Base-by-base conservation (phyloP, 129 eudicot species). In the Smallanthus sonchifolius region DNA sequence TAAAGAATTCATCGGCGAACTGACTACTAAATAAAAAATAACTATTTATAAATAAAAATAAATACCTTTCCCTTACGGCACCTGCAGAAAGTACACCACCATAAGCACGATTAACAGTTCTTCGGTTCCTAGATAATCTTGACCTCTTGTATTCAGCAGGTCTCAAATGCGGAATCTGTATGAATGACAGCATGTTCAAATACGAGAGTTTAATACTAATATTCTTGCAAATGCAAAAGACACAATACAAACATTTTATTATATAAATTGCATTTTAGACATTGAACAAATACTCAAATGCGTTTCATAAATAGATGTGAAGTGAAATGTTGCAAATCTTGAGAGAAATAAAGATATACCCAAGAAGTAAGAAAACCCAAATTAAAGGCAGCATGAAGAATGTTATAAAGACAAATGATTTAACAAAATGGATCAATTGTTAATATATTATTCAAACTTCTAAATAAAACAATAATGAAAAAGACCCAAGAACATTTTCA, bases 141-240 rank as follows among this genome's bases (percentile, higher is more conserved):
- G 97, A 85, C 70, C 96, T 85, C 86, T 87, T 92, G 89, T 92
- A 92, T 56, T 92, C 97, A 81, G 96, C 70, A 61, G 96, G 96
- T 75, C 97, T 86, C 89, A 92, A 82, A 74, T 92, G 97, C 14
- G 97, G 97, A 87, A 92, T 92, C 97, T 92, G 91, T 72, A 83
- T 28, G 20, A 71, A 64, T 13, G 2, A 7, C 34, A 24, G 0
- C 5, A 35, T 34, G 44, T 34, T 59, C 30, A 30, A 4, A 59
- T 3, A 56, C 28, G 65, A 59, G 65, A 59, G 1, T 16, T 24
- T 24, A 24, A 24, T 24, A 24, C 30, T 24, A 24, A 24, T 24
- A 24, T 0, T 24, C 30, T 0, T 24, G 30, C 1, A 24, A 24
- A 24, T 24, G 1, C 1, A 1, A 24, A 24, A 24, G 30, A 24